Evolutionary conservation across 169 alveolate species (phyloP), one percentile per base, ranked within the genome.

Genomic region (Plasmodium gaboni): DNA sequence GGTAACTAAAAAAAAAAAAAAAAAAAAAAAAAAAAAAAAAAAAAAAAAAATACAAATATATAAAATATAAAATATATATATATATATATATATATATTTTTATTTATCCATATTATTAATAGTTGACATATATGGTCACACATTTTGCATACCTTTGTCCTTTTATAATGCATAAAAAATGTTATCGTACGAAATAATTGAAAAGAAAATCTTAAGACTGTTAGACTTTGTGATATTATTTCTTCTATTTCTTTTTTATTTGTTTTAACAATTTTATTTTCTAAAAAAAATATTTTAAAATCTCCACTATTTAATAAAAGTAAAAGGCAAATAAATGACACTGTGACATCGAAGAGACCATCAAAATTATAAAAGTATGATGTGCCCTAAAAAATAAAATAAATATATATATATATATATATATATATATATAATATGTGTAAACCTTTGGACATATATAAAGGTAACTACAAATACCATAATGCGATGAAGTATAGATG

Each of bases 131-230:
- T 7, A 51, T 13, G 17, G 8, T 10, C 8, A 26, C 2, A 17
- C 10, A 19, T 32, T 13, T 15, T 10, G 6, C 44, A 7, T 68
- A 83, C 91, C 83, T 68, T 61, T 10, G 78, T 72, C 38, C 91
- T 68, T 71, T 51, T 72, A 26, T 69, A 59, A 28, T 83, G 91
- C 91, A 83, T 83, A 51, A 83, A 67, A 38, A 83, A 61, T 5
- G 91, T 83, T 42, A 83, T 57, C 6, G 85, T 83, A 15, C 91
- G 48, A 71, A 83, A 83, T n/a, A 83, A 42, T 13, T 83, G 91
- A 53, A 83, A 44, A 2, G 85, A 83, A 72, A 83, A 83, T 15
- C 91, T 69, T 17, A 83, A 22, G 10, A 69, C 72, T 60, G 91
- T 83, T 57, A 83, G 42, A 60, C 85, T 83, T 24, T 83, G 83